Conservation (phyloP, 441 rosid species). For the Eruca vesicaria region DNA sequence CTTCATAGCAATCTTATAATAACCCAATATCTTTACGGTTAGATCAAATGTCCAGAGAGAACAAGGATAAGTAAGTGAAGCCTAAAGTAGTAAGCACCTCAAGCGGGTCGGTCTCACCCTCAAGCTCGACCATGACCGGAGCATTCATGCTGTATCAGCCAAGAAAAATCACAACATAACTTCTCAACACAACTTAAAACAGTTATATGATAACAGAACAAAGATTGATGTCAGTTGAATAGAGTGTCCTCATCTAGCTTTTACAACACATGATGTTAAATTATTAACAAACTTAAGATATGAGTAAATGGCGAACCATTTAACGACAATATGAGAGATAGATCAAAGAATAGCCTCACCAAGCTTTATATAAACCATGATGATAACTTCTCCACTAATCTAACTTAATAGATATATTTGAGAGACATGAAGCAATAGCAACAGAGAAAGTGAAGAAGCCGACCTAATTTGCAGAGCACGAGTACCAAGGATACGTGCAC, state of each 20-base stretch:
- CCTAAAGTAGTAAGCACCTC: conserved; percentile 45
- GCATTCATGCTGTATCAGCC: conserved; percentile 76
- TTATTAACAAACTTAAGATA: neutral
- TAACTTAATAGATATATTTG: neutral
- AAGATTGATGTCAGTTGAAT: neutral
- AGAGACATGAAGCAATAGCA: neutral
- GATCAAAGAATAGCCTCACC: neutral
- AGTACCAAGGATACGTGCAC: conserved; percentile 88
- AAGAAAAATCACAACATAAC: neutral
- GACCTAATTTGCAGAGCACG: conserved; percentile 83
- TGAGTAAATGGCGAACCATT: neutral
- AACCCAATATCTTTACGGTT: conserved; percentile 7
- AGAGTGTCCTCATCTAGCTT: neutral
- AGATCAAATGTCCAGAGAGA: neutral
- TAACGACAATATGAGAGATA: neutral
- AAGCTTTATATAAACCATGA: neutral
- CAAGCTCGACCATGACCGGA: conserved; percentile 96
- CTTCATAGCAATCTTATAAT: conserved; percentile 79
- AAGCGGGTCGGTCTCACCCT: conserved; percentile 89
- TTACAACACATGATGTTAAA: neutral
- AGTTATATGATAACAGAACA: neutral
- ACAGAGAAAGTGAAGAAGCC: neutral
- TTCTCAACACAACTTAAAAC: neutral
- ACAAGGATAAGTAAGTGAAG: neutral
- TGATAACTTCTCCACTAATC: neutral